Conservation (phyloP, 257 asterid genomes). For the Nicotiana tabacum region DNA sequence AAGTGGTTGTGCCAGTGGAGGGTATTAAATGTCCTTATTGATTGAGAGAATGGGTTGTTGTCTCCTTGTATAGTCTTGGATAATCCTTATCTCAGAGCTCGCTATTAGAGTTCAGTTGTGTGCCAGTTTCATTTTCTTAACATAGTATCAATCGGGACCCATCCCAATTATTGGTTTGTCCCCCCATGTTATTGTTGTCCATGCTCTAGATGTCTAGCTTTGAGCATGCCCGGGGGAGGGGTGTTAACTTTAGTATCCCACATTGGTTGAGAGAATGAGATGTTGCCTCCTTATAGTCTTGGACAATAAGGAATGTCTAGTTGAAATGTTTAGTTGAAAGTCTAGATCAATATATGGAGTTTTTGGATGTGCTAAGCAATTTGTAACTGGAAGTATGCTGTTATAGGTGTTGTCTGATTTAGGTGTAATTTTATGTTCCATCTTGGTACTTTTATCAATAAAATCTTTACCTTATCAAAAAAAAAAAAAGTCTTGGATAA, state of each 20-base stretch:
- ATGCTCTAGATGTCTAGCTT: neutral
- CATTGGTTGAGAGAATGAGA: neutral
- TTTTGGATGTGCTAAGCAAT: too few relatives aligned
- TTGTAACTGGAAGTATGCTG: too few relatives aligned
- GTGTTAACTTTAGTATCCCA: neutral
- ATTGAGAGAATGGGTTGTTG: neutral
- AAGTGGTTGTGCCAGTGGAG: too few relatives aligned
- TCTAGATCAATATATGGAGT: too few relatives aligned
- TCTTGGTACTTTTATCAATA: too few relatives aligned
- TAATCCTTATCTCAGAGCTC: neutral
- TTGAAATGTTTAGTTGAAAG: too few relatives aligned
- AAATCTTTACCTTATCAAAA: too few relatives aligned
- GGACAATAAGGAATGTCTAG: neutral
- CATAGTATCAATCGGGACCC: neutral
- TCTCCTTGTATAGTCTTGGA: neutral
- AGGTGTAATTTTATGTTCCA: too few relatives aligned
- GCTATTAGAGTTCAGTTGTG: too few relatives aligned
- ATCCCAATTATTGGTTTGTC: conserved; percentile 4
- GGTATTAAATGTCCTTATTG: neutral
- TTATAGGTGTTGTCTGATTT: too few relatives aligned
- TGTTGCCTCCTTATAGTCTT: neutral
- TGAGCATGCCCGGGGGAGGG: neutral
- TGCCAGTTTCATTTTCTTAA: neutral
- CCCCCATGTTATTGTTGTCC: neutral
- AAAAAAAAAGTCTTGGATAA: neutral